These are phyloP conservation scores for Jacaranda mimosifolia DNA, from an alignment of 257 asterid species.

Conservation along the genomic window DNA sequence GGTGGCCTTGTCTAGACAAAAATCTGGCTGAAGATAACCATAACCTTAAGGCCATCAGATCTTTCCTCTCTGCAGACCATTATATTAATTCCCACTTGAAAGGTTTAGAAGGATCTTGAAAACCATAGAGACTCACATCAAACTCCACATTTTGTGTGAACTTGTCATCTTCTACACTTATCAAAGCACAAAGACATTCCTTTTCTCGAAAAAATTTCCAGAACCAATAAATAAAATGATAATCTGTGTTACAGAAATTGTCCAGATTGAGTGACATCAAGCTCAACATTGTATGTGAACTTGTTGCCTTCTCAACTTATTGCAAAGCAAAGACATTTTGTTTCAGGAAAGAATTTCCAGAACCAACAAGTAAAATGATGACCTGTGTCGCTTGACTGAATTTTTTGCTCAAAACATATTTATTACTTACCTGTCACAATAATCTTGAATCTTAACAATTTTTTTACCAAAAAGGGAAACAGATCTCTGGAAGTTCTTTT, in stretches of 20 bases:
- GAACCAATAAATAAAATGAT: neutral
- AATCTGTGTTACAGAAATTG: neutral
- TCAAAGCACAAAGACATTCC: neutral
- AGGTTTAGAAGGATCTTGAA: neutral
- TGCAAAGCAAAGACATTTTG: neutral
- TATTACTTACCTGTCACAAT: neutral
- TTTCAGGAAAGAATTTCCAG: neutral
- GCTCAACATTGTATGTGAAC: neutral
- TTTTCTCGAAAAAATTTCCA: neutral
- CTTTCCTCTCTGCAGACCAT: neutral
- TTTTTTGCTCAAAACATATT: neutral
- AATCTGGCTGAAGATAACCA: neutral
- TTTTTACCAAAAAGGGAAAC: neutral
- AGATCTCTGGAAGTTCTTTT: neutral
- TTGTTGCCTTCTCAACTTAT: neutral
- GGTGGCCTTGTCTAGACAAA: neutral
- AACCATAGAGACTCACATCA: neutral
- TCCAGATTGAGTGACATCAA: conserved; percentile 1
- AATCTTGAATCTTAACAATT: neutral
- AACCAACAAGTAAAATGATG: neutral
- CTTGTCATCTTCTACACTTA: neutral
- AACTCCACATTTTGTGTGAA: neutral
- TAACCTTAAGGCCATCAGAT: too few relatives aligned
- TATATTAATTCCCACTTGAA: neutral
- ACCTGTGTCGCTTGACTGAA: neutral